phyloP scores from a whole-genome alignment of 352 stramenopile genomes.

The Globisporangium polare region DNA sequence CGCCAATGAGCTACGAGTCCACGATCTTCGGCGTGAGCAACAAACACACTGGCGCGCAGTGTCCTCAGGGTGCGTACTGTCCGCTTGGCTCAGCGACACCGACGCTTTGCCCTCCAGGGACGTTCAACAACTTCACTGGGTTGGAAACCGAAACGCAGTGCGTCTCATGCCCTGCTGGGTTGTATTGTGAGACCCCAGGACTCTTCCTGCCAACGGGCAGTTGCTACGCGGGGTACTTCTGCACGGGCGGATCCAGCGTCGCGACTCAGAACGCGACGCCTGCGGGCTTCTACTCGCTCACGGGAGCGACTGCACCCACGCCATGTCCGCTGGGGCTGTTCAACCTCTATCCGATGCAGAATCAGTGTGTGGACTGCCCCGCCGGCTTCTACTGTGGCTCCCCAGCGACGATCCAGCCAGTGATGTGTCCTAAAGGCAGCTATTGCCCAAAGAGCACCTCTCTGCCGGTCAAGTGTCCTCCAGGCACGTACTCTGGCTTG shows the following conservation, averaged over 20 bases:
- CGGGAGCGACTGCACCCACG: constrained; percentile 33
- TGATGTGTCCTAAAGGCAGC: constrained; percentile 50
- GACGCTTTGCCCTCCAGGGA: constrained; percentile 66
- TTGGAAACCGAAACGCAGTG: constrained; percentile 73
- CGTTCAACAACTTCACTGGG: constrained; percentile 70
- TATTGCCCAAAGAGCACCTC: constrained; percentile 62
- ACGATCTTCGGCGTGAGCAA: constrained; percentile 63
- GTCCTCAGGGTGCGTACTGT: constrained; percentile 67
- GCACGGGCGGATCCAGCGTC: constrained; percentile 43
- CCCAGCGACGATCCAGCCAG: constrained; percentile 43
- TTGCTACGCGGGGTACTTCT: constrained; percentile 83
- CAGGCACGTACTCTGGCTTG: constrained; percentile 50
- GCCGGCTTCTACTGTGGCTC: constrained; percentile 69
- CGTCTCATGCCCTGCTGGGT: constrained; percentile 64
- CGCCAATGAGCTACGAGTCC: constrained; percentile 77
- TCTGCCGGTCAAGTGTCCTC: constrained; percentile 56
- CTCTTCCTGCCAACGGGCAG: constrained; percentile 58
- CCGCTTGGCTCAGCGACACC: constrained; percentile 54
- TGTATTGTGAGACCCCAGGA: constrained; percentile 74
- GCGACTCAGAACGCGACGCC: constrained; percentile 56
- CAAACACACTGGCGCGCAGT: constrained; percentile 61
- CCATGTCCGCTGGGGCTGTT: constrained; percentile 59
- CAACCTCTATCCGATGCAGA: constrained; percentile 50
- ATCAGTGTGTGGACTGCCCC: constrained; percentile 58
- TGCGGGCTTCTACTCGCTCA: constrained; percentile 47